Conservation (phyloP, 768 basidiomycete genomes). For the Lactifluus pinguis region DNA sequence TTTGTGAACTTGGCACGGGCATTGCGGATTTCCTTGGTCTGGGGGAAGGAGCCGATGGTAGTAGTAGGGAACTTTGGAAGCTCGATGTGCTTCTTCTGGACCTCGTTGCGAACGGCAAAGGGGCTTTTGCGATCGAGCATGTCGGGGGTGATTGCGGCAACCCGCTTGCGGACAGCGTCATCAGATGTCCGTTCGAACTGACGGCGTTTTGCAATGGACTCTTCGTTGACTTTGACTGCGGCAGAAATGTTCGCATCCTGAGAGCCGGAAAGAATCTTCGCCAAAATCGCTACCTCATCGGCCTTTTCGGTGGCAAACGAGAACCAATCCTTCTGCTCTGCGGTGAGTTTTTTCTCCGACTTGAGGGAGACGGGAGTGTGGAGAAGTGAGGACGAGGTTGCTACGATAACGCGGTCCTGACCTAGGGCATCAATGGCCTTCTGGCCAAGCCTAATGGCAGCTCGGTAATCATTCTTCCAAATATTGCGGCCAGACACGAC, state of each 20-base stretch:
- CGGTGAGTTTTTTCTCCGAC: conserved; percentile 82
- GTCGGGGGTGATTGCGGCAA: conserved; percentile 81
- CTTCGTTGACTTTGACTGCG: conserved; percentile 82
- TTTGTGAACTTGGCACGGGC: conserved; percentile 95
- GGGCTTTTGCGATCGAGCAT: conserved; percentile 82
- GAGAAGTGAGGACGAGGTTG: conserved; percentile 94
- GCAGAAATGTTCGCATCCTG: conserved; percentile 62
- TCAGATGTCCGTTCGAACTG: conserved; percentile 91
- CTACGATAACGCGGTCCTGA: conserved; percentile 80
- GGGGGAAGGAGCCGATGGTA: conserved; percentile 98
- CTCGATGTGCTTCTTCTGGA: conserved; percentile 81
- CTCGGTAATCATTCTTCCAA: conserved; percentile 94
- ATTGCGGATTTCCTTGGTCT: conserved; percentile 98
- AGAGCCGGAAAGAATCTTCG: conserved; percentile 76
- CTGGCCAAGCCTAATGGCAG: conserved; percentile 73
- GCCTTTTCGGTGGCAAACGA: conserved; percentile 98
- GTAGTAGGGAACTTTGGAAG: conserved; percentile 98
- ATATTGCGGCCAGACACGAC: conserved; percentile 97
- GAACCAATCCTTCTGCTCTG: conserved; percentile 94
- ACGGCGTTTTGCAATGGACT: conserved; percentile 88
- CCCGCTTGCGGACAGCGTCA: conserved; percentile 90
- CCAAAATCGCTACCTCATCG: conserved; percentile 79
- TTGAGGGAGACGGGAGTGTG: conserved; percentile 96
- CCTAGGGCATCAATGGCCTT: conserved; percentile 81
- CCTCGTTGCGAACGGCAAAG: conserved; percentile 79